phyloP scores from a whole-genome alignment of 2,329 filamentous ascomycete genomes.

The Gliomastix tumulicola region DNA sequence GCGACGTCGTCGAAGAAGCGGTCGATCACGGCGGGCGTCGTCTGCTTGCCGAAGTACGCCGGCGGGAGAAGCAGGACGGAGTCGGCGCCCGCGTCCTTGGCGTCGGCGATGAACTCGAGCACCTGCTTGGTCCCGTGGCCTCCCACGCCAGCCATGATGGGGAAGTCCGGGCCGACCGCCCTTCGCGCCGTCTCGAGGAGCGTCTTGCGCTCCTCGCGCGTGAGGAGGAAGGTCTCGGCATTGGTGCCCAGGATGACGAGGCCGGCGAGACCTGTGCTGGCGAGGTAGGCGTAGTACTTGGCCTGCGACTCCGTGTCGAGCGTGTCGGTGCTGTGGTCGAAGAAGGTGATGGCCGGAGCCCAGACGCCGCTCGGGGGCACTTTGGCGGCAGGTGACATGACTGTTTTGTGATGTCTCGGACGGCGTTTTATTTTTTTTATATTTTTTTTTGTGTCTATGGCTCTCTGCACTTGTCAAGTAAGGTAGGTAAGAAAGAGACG shows the following conservation, averaged over 20 bases:
- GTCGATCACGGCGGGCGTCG: conserved; percentile 48
- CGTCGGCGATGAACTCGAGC: conserved; percentile 51
- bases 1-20: conserved; percentile 54
- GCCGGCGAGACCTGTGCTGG: conserved; percentile 37
- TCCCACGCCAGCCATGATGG: conserved; percentile 68
- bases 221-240: conserved; percentile 48
- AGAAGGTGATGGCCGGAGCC: conserved; percentile 47
- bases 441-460: too few species aligned
- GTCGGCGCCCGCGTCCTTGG: conserved; percentile 52
- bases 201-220: conserved; percentile 48
- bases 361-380: conserved; percentile 31
- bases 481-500: too few species aligned
- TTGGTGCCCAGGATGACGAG: conserved; percentile 50
- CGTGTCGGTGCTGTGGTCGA: conserved; percentile 39
- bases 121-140: conserved; percentile 60
- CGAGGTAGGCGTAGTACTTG: conserved; percentile 43
- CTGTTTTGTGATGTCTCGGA: neutral
- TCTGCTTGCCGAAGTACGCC: conserved; percentile 59
- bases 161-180: conserved; percentile 77
- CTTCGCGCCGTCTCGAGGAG: conserved; percentile 60
- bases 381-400: neutral
- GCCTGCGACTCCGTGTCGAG: conserved; percentile 38
- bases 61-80: conserved; percentile 55
- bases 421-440: neutral
- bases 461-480: too few species aligned